These are phyloP conservation scores for Rhizopus delemar DNA, from an alignment of 371 early-diverging fungal genomes.

Conservation along the genomic window DNA sequence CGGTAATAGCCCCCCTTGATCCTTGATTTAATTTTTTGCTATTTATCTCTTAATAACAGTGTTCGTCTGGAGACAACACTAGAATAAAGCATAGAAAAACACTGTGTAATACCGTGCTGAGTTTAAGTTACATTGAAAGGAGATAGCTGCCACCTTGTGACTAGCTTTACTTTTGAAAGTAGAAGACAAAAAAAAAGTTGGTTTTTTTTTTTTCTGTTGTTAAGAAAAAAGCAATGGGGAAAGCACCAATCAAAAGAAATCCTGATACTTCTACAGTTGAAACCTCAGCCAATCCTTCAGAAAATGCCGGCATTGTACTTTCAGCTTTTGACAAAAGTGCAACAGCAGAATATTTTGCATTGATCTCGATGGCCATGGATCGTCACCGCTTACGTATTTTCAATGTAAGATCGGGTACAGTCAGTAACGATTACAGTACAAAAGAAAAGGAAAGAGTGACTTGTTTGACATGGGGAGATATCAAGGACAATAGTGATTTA, in stretches of 20 bases:
- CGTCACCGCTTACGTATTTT: slow-evolving; percentile 71
- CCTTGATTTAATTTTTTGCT: no score
- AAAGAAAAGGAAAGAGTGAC: slow-evolving; percentile 64
- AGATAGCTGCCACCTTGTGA: neutral
- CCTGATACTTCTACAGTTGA: slow-evolving; percentile 32
- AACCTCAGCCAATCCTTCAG: slow-evolving; percentile 31
- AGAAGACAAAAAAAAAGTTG: slow-evolving; percentile 6
- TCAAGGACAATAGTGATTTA: slow-evolving; percentile 47
- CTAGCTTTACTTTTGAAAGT: slow-evolving; percentile 1
- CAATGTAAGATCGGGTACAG: slow-evolving; percentile 66
- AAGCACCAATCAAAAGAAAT: slow-evolving; percentile 29
- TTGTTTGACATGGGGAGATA: slow-evolving; percentile 65
- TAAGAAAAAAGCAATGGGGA: slow-evolving; percentile 27
- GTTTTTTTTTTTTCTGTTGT: neutral
- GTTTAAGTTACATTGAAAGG: no score
- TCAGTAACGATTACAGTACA: slow-evolving; percentile 62
- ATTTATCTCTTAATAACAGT: no score
- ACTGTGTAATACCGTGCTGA: no score
- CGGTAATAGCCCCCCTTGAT: no score
- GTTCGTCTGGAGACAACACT: no score
- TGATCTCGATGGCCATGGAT: slow-evolving; percentile 71
- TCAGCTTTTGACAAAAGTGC: slow-evolving; percentile 60
- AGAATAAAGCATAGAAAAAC: no score
- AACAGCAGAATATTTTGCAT: slow-evolving; percentile 63
- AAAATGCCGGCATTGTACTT: slow-evolving; percentile 47